Conservation (phyloP, 352 stramenopile species). For the Globisporangium radiosum region DNA sequence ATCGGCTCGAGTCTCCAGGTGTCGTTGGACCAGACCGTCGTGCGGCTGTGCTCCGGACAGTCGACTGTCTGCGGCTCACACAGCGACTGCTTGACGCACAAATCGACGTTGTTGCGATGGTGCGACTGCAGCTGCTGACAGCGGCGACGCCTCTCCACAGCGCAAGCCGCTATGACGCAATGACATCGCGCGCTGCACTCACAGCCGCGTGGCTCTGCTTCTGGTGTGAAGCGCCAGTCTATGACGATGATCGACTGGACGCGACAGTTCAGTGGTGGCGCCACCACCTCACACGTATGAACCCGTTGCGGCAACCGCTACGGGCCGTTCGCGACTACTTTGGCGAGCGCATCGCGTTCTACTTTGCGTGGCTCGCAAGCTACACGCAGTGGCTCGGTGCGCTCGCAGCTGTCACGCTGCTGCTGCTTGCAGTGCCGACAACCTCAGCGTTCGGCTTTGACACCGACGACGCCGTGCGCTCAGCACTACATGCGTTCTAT, state of each 20-base stretch:
- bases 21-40: conserved; percentile 18
- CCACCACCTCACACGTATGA: conserved; percentile 28
- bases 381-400: conserved; percentile 71
- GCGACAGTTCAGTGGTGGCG: conserved; percentile 21
- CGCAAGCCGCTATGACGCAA: conserved; percentile 45
- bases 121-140: conserved; percentile 20
- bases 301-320: conserved; percentile 68
- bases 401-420: conserved; percentile 33
- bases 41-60: conserved; percentile 48
- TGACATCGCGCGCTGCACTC: conserved; percentile 21
- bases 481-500: conserved; percentile 25
- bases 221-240: conserved; percentile 19
- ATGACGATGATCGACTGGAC: background rate
- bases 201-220: conserved; percentile 46
- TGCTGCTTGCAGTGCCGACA: conserved; percentile 7
- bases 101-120: conserved; percentile 30
- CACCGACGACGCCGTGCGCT: conserved; percentile 9
- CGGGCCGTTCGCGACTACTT: conserved; percentile 81
- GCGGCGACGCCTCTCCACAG: conserved; percentile 46
- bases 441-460: background rate
- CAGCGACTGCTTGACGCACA: conserved; percentile 37
- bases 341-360: conserved; percentile 83
- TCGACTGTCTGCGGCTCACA: conserved; percentile 51
- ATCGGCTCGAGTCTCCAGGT: conserved; percentile 34
- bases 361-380: conserved; percentile 86